Percentiles rank a stretch among this genome's conserved stretches.
phyloP scores from a whole-genome alignment of 345 rosid species.

The Hevea brasiliensis region DNA sequence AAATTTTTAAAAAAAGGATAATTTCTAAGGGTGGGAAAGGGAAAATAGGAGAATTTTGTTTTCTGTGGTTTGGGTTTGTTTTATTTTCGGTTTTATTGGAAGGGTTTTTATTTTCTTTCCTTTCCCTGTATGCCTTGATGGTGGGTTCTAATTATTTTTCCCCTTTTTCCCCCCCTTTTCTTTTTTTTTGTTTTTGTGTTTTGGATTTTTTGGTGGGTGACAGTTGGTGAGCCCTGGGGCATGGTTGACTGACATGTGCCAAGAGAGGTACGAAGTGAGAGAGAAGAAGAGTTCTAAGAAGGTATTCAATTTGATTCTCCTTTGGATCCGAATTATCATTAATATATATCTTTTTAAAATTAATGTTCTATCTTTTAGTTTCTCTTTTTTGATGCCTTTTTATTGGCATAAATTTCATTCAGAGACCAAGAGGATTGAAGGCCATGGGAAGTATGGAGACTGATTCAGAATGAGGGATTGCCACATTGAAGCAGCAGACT shows the following conservation, averaged over 20 bases:
- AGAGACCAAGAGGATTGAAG: constrained; percentile 78
- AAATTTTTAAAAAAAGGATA: no score
- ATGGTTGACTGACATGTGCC: constrained; percentile 80
- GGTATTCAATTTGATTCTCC: constrained; percentile 31
- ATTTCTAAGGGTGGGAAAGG: neutral
- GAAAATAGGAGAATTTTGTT: neutral
- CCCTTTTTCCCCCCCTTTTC: neutral
- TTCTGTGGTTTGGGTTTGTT: no score
- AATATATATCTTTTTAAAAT: neutral
- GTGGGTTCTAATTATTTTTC: neutral
- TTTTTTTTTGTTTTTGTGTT: no score
- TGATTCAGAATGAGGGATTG: constrained; percentile 51
- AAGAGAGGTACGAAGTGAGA: constrained; percentile 77
- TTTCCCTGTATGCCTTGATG: neutral
- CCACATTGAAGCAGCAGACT: constrained; percentile 18
- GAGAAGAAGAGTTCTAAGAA: constrained; percentile 72
- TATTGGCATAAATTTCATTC: constrained; percentile 25
- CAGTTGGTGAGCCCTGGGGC: constrained; percentile 78
- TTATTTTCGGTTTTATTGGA: neutral
- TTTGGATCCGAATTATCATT: neutral
- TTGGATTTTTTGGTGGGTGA: constrained; percentile 25
- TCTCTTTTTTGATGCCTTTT: neutral
- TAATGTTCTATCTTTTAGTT: neutral
- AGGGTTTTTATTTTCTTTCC: neutral
- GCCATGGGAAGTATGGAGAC: constrained; percentile 75